Conservation (phyloP, 768 basidiomycete species). For the Sarcomyxa edulis region DNA sequence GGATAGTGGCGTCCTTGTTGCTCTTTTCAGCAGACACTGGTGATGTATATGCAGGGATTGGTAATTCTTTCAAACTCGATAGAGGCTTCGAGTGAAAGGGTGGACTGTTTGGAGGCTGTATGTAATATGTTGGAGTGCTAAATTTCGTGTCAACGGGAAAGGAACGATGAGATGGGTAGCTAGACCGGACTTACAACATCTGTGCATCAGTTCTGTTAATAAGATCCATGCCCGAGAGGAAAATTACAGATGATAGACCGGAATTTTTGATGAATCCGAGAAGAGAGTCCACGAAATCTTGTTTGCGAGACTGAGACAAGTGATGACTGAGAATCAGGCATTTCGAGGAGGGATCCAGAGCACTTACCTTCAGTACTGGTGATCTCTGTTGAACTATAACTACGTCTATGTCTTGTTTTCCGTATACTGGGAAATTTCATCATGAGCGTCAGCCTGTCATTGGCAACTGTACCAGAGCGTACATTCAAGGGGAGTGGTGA, state of each 20-base stretch:
- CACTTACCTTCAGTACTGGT: conserved; percentile 65
- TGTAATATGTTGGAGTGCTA: conserved; percentile 65
- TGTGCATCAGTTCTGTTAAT: conserved; percentile 72
- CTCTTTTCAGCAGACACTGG: conserved; percentile 29
- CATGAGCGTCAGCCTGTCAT: not conserved
- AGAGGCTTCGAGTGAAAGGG: conserved; percentile 39
- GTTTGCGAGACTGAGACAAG: conserved; percentile 52
- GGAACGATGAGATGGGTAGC: not conserved
- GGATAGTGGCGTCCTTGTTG: conserved; percentile 30
- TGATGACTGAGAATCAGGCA: too few relatives aligned
- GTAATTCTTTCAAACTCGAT: conserved; percentile 35
- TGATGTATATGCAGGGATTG: conserved; percentile 51
- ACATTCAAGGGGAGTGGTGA: conserved; percentile 78
- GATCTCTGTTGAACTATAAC: conserved; percentile 75
- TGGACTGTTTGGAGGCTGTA: conserved; percentile 39
- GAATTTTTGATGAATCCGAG: conserved; percentile 50
- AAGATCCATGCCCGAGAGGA: conserved; percentile 73
- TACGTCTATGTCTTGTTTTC: conserved; percentile 41
- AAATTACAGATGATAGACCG: conserved; percentile 46
- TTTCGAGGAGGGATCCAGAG: not conserved
- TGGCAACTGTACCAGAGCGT: conserved; percentile 18
- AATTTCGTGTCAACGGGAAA: not conserved
- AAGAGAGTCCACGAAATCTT: conserved; percentile 55
- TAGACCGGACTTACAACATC: conserved; percentile 52
- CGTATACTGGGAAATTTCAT: conserved; percentile 49